Evolutionary conservation across 768 basidiomycete species (phyloP).

Genomic region (Lactarius akahatsu): DNA sequence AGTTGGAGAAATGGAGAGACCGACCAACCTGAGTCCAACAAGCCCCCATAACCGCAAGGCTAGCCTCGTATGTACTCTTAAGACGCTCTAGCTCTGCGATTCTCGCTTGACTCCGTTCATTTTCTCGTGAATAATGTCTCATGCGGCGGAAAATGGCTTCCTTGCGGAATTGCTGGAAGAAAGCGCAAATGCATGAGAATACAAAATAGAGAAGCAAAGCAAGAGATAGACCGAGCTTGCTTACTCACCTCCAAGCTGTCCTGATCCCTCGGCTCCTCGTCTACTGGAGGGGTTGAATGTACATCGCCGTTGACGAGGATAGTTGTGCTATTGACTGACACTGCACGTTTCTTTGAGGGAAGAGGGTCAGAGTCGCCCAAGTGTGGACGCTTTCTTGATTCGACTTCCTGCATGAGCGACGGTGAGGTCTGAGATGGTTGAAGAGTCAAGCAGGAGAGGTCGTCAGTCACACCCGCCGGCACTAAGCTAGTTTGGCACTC

Average conservation of each 20-base stretch:
- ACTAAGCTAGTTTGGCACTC: constrained; percentile 21
- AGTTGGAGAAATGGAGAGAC: constrained; percentile 9
- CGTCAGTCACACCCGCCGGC: not conserved
- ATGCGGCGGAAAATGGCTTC: constrained; percentile 84
- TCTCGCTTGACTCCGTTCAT: constrained; percentile 59
- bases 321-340: constrained; percentile 31
- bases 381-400: constrained; percentile 30
- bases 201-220: constrained; percentile 28
- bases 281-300: constrained; percentile 23
- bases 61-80: constrained; percentile 65
- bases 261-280: constrained; percentile 32
- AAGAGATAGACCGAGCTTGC: constrained; percentile 30
- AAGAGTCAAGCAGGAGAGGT: constrained; percentile 2
- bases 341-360: constrained; percentile 34
- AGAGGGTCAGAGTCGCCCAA: constrained; percentile 29
- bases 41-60: constrained; percentile 69
- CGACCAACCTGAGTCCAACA: constrained; percentile 76
- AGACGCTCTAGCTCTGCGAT: constrained; percentile 65
- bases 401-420: constrained; percentile 25
- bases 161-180: constrained; percentile 65
- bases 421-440: not conserved
- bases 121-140: constrained; percentile 77
- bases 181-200: constrained; percentile 8
- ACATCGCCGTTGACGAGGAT: constrained; percentile 31
- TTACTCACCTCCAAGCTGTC: constrained; percentile 61